Evolutionary conservation across 2,329 filamentous ascomycete species (phyloP).

Genomic region (Aureobasidium sp.): DNA sequence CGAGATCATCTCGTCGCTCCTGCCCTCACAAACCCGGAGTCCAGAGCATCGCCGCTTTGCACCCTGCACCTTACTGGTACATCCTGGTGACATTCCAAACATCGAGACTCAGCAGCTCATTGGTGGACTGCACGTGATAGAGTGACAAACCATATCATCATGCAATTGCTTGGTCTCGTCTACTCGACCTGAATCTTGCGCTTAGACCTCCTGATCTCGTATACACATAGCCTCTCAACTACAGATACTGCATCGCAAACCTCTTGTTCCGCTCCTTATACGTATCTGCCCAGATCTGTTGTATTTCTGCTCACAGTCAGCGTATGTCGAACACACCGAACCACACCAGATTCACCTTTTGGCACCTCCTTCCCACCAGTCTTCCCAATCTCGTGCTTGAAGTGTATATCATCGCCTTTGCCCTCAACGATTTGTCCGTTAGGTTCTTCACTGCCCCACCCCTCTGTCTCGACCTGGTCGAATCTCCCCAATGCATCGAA

Average conservation of each 20-base stretch:
- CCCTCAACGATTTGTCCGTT: conserved; percentile 27
- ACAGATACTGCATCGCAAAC: conserved; percentile 18
- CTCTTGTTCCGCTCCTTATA: conserved; percentile 26
- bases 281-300: conserved; percentile 24
- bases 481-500: conserved; percentile 31
- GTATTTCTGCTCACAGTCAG: conserved; percentile 15
- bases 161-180: not conserved
- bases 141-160: not conserved
- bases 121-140: not conserved
- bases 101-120: not conserved
- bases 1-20: not conserved
- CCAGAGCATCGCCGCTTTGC: not conserved
- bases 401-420: conserved; percentile 23
- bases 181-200: not conserved
- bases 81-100: not conserved
- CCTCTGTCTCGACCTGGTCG: conserved; percentile 22
- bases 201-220: not conserved
- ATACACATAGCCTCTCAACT: not conserved
- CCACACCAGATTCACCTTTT: conserved; percentile 13
- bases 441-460: conserved; percentile 22
- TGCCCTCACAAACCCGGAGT: not conserved
- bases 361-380: conserved; percentile 19
- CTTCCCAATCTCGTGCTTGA: conserved; percentile 20
- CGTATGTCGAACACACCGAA: not conserved
- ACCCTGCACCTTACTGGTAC: not conserved